Percentiles rank a stretch among this genome's conserved stretches.
Evolutionary conservation across 345 rosid species (phyloP).

Genomic region (Hirschfeldia incana): DNA sequence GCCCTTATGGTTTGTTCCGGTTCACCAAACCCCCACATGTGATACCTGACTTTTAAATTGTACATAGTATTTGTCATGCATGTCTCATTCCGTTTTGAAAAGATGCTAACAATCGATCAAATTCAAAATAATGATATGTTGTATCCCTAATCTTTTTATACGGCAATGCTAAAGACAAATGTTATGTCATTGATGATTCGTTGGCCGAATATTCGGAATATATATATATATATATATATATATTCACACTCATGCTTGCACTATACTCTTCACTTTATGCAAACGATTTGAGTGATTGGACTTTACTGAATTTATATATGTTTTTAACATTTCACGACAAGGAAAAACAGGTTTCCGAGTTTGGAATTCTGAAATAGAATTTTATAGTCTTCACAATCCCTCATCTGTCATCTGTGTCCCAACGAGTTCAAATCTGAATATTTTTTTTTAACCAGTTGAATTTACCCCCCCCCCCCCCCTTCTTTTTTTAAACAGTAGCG

Average conservation of each 20-base stretch:
- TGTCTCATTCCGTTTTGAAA: background rate
- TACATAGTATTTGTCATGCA: background rate
- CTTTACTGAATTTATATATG: background rate
- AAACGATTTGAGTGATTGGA: background rate
- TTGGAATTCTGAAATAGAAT: background rate
- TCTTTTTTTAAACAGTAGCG: too few species aligned
- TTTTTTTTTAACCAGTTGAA: background rate
- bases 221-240: constrained; percentile 23
- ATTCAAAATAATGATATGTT: background rate
- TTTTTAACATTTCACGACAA: background rate
- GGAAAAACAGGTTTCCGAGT: background rate
- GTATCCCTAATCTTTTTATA: background rate
- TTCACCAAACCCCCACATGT: constrained; percentile 20
- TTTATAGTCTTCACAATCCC: background rate
- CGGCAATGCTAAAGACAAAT: background rate
- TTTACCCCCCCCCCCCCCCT: too few species aligned
- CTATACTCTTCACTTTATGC: constrained; percentile 17
- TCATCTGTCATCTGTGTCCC: background rate
- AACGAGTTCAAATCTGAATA: background rate
- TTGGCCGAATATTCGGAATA: constrained; percentile 32
- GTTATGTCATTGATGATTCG: constrained; percentile 3
- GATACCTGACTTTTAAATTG: background rate
- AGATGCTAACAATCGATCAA: background rate
- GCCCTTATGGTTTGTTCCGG: constrained; percentile 15
- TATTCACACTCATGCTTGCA: constrained; percentile 15